These are phyloP conservation scores for Paecilomyces formosus DNA, from an alignment of 2,329 filamentous ascomycete genomes.

Conservation along the genomic window DNA sequence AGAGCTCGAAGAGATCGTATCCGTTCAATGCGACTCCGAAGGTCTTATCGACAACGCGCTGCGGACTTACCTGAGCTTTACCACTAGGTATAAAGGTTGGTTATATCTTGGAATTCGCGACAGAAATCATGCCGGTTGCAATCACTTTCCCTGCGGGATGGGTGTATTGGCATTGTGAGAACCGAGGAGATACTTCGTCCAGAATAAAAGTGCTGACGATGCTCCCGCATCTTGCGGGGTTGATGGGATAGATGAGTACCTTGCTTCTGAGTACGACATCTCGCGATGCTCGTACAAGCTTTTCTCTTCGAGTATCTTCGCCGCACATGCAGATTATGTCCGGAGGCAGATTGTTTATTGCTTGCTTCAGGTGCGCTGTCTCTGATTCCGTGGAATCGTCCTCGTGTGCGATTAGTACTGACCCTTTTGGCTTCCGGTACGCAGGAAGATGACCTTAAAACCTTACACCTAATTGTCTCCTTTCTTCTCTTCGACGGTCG, in stretches of 20 bases:
- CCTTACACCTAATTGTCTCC: constrained; percentile 74
- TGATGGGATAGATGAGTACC: constrained; percentile 53
- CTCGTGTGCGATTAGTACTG: neutral
- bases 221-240: constrained; percentile 5
- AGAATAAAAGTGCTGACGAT: constrained; percentile 1
- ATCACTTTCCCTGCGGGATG: neutral
- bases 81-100: constrained; percentile 61
- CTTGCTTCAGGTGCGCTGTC: constrained; percentile 55
- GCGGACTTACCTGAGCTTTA: constrained; percentile 74
- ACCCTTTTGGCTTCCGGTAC: neutral
- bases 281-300: constrained; percentile 73
- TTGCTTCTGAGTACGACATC: constrained; percentile 70
- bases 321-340: constrained; percentile 72
- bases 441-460: constrained; percentile 74
- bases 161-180: neutral
- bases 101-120: neutral
- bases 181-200: neutral
- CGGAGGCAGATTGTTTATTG: constrained; percentile 89
- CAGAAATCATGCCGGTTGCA: neutral
- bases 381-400: neutral
- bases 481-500: constrained; percentile 84
- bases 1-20: constrained; percentile 63
- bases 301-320: constrained; percentile 67
- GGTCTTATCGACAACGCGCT: constrained; percentile 75
- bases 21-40: constrained; percentile 51